Base-by-base conservation (phyloP, 768 basidiomycete genomes). In the Auriculariales sp. region DNA sequence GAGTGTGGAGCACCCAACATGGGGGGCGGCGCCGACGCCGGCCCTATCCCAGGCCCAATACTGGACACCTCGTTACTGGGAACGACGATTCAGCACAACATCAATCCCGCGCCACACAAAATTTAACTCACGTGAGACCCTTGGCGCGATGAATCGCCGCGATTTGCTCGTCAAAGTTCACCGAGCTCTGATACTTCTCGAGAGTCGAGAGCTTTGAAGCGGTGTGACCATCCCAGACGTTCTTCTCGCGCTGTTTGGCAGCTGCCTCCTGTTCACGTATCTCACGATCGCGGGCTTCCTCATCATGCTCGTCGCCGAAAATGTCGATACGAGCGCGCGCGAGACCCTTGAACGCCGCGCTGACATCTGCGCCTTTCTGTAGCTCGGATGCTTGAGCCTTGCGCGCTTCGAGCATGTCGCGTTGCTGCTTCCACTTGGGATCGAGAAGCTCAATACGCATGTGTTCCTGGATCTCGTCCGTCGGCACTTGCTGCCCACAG, bases 211-310 rank as follows among this genome's bases (percentile, higher is more conserved):
- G 83, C 67, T 93, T 97, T 36, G 90, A 86, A 36, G 90, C 86
- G 2, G 93, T 93, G 64, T 98, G 93, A 58, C 95, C 95, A 66
- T 98, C 95, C 95, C 95, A 99, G 46, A 97, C 88, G 56, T 89
- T 86, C 62, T 87, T 92, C 66, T 98, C 95, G 62, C 81, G 78
- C 63, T 94, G 93, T 62, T 79, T 84, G 55, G 90, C 73, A 59
- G 76, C 77, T 54, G 81, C 78, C 49, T 78, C 72, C 59, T 91
- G 87, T 54, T 84, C 83, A 47, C 90, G 90, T 55, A 95, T 93
- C 57, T 92, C 85, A 44, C 72, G 74, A 66, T 81, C 85, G 53
- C 91, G 76, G 51, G 82, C 74, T 56, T 93, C 92, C 59, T 97
- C 94, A 60, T 94, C 94, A 48, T 78, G 83, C 58, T 91, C 89